These are phyloP conservation scores for Backusella tuberculispora DNA, from an alignment of 192 early-diverging fungal genomes.

Conservation along the genomic window DNA sequence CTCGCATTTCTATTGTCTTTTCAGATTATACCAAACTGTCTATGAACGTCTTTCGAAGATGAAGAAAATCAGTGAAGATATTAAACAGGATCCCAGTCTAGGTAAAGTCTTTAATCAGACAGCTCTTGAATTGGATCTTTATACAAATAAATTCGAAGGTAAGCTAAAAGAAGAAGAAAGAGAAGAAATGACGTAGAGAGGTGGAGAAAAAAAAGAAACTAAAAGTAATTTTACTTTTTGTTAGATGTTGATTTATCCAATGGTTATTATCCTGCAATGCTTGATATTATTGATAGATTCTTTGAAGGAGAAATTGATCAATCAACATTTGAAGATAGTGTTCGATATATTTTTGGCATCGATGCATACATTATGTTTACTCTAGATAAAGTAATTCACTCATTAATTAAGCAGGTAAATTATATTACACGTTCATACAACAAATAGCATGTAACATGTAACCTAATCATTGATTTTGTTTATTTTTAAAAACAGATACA, in stretches of 20 bases:
- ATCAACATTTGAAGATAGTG: constrained; percentile 81
- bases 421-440: background rate
- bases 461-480: background rate
- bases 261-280: constrained; percentile 78
- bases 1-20: constrained; percentile 82
- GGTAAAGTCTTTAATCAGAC: background rate
- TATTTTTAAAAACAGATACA: constrained; percentile 12
- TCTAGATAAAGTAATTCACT: constrained; percentile 82
- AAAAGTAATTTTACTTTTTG: background rate
- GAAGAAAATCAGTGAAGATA: background rate
- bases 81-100: constrained; percentile 22
- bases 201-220: background rate
- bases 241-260: constrained; percentile 54
- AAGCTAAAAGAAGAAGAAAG: background rate
- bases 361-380: constrained; percentile 89
- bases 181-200: too few relatives aligned
- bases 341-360: constrained; percentile 86
- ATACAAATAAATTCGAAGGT: constrained; percentile 12
- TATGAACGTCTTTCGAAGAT: background rate
- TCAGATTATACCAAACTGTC: constrained; percentile 82
- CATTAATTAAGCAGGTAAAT: constrained; percentile 77
- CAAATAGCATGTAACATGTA: background rate
- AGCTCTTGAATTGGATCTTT: constrained; percentile 10
- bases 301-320: constrained; percentile 81
- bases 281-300: constrained; percentile 73